Evolutionary conservation across 2,329 filamentous ascomycete species (phyloP), one percentile per base, ranked within the genome.

Genomic region (Orbilia ellipsospora): DNA sequence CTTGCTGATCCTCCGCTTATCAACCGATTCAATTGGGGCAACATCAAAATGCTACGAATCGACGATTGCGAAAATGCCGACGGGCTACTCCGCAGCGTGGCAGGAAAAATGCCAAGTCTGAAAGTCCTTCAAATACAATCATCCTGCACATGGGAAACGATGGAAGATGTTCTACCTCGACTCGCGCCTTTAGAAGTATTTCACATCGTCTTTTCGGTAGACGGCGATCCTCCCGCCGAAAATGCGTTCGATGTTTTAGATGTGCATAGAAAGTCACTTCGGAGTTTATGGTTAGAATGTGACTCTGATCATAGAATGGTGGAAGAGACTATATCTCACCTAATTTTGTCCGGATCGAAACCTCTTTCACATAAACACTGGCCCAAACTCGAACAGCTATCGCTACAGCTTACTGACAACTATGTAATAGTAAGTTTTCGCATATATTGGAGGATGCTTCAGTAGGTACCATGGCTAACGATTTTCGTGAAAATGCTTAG

Each of bases 131-230:
- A 70, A 36, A 23, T 70, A 2, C 23, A 48, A 18, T 12, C 13
- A 13, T 70, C 66, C 1, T 70, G 66, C 42, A 28, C 52, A 5
- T 70, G 66, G 56, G 51, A 60, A 7, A 70, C 66, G 0, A 48
- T 70, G 16, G 66, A 63, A 42, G 16, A 55, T 1, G n/a, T 57
- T 5, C 16, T 70, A 10, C 10, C 36, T 10, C 42, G 56, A 7
- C 18, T 70, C 3, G 50, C 23, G 1, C 66, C 66, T 7, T 26
- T 70, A 3, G 59, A 70, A 15, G 36, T 63, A 8, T 20, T 70
- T 36, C 57, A 70, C 15, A 23, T 70, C 13, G 36, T 50, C n/a
- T 57, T 70, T 15, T 48, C 50, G 5, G 15, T 31, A n/a, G 23
- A 61, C 15, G 52, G 23, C 15, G 23, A 55, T 4, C 7, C 52